Evolutionary conservation across 148 eudicot genomes (phyloP).

Genomic region (Vaccinium corymbosum): DNA sequence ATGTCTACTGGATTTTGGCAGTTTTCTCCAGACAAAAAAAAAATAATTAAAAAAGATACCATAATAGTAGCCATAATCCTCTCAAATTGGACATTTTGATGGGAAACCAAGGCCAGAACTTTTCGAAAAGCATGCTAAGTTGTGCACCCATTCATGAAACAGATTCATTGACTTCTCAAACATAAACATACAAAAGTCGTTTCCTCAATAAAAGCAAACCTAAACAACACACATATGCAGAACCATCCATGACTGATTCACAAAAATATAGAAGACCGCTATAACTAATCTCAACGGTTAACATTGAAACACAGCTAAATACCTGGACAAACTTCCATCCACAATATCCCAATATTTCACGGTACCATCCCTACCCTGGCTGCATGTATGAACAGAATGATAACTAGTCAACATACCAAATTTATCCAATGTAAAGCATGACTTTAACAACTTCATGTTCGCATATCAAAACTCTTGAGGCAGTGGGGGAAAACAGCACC

Average conservation of each 20-base stretch:
- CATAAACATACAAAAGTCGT: background rate
- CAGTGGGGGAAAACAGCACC: conserved; percentile 29
- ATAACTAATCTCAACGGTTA: background rate
- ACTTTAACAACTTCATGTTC: background rate
- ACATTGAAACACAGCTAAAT: background rate
- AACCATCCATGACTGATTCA: background rate
- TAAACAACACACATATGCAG: background rate
- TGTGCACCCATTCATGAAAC: background rate
- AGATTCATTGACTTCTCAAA: background rate
- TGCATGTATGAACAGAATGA: conserved; percentile 22
- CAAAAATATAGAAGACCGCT: background rate
- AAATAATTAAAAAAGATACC: background rate
- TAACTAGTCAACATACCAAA: background rate
- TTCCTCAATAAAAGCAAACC: background rate
- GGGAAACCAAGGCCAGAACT: background rate
- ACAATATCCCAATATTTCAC: conserved; percentile 74
- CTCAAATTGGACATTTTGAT: background rate
- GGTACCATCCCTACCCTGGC: conserved; percentile 93
- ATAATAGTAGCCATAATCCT: background rate
- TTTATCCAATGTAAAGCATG: background rate
- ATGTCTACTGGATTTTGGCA: background rate
- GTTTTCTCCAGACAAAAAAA: background rate
- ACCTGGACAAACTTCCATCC: conserved; percentile 73
- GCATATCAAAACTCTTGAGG: background rate
- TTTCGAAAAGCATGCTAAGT: background rate